These are phyloP conservation scores for Xylaria cubensis DNA, from an alignment of 495 filamentous ascomycete genomes.

Conservation along the genomic window DNA sequence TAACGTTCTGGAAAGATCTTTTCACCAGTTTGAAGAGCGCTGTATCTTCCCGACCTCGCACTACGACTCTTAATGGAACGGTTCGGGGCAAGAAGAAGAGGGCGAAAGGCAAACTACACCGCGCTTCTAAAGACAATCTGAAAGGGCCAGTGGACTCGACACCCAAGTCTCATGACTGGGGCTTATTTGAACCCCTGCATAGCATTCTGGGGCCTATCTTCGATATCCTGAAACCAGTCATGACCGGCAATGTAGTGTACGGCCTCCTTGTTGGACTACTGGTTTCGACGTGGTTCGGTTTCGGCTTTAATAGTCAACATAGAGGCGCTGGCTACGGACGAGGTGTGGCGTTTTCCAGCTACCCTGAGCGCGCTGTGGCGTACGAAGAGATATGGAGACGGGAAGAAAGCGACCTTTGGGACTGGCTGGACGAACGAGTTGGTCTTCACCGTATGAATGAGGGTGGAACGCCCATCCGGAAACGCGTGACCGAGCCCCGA, in stretches of 20 bases:
- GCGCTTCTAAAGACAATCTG: constrained; percentile 47
- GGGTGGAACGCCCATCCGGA: constrained; percentile 45
- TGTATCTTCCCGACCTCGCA: constrained; percentile 67
- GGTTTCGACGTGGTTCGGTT: constrained; percentile 63
- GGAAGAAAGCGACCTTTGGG: constrained; percentile 93
- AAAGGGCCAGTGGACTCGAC: constrained; percentile 55
- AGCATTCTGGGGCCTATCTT: constrained; percentile 71
- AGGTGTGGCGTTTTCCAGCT: constrained; percentile 47
- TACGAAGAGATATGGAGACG: constrained; percentile 93
- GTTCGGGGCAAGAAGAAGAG: constrained; percentile 61
- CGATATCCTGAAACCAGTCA: constrained; percentile 71
- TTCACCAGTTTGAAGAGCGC: constrained; percentile 74
- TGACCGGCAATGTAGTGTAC: constrained; percentile 72
- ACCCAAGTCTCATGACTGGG: constrained; percentile 67
- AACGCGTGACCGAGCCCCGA: constrained; percentile 51
- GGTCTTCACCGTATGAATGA: constrained; percentile 72
- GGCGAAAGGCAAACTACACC: constrained; percentile 62
- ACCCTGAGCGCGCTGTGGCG: constrained; percentile 75
- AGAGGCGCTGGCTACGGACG: constrained; percentile 42
- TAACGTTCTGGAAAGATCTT: constrained; percentile 77
- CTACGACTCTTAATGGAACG: constrained; percentile 48
- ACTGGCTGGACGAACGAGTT: constrained; percentile 90
- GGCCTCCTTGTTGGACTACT: constrained; percentile 63
- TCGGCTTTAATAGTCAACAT: constrained; percentile 50
- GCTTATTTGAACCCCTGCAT: constrained; percentile 78